Base-by-base conservation (phyloP, 768 basidiomycete species). In the Arthromyces matolae region DNA sequence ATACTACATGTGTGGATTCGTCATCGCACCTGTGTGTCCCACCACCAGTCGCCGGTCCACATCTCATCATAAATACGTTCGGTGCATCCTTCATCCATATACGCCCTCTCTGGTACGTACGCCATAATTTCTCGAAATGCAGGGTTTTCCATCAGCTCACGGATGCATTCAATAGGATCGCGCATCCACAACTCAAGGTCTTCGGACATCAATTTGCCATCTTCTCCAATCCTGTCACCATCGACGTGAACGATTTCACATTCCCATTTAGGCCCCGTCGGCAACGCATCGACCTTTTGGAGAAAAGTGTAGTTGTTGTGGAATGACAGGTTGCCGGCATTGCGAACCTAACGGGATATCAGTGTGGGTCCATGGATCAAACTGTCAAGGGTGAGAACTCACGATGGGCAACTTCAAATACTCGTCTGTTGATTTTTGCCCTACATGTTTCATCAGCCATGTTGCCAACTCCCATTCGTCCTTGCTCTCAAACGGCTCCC, bases 21-120 rank as follows among this genome's bases (percentile, higher is more conserved):
- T n/a, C n/a, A n/a, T n/a, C n/a, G n/a, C n/a, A 70, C 65, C 60
- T 72, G 64, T 24, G 43, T 55, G 12, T 67, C 49, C 64, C 64
- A 65, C 68, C 68, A 71, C 60, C 58, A 63, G 25, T 60, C 50
- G 5, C n/a, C 45, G 1, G 56, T 61, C 58, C 61, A 62, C 54
- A 18, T 62, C 55, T n/a, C n/a, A 23, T 55, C 47, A 35, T 20
- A 39, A 20, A 56, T 48, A 2, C 51, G 5, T 16, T 45, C 36
- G 45, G 69, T 5, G 60, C 52, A n/a, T n/a, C n/a, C n/a, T n/a
- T n/a, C n/a, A n/a, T n/a, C n/a, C n/a, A n/a, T n/a, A n/a, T n/a
- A n/a, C n/a, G n/a, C n/a, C 7, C 48, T 13, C 39, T 60, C 54
- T 2, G 69, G 69, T 18, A 47, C 58, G 46, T 67, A 73, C 0